Conservation (phyloP, 139 green algal species). For the Micromonas commoda region DNA sequence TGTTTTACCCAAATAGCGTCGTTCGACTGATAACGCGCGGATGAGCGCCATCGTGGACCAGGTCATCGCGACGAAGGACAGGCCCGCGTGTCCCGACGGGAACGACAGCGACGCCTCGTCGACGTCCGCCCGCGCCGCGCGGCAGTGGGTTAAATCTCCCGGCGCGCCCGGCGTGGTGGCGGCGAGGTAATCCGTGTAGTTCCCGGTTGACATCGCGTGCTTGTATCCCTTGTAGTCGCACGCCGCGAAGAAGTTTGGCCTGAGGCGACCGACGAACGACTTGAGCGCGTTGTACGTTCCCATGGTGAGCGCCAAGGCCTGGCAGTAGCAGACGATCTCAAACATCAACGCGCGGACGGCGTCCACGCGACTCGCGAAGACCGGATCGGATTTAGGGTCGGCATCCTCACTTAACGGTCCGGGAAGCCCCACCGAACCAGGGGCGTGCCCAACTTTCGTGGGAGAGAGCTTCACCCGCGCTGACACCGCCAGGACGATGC, state of each 20-base stretch:
- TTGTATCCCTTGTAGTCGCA: not conserved
- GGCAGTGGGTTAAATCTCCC: not conserved
- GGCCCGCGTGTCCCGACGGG: not conserved
- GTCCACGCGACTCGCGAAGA: no score
- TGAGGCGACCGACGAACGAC: not conserved
- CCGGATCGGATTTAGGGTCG: no score
- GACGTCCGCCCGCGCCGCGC: no score
- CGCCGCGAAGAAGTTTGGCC: not conserved
- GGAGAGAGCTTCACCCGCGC: no score
- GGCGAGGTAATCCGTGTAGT: not conserved
- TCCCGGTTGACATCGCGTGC: not conserved
- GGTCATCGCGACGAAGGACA: not conserved
- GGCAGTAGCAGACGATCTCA: not conserved
- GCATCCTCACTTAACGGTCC: no score
- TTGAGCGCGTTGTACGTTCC: not conserved
- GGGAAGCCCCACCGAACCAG: no score
- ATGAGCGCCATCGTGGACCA: not conserved
- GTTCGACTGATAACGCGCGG: no score
- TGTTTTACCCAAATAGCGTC: no score
- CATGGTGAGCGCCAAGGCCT: not conserved
- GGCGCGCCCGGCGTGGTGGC: not conserved
- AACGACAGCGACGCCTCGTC: not conserved
- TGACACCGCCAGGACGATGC: not conserved
- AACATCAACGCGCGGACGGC: not conserved
- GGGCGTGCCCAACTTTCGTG: no score